Percentiles rank a stretch among this genome's conserved stretches.
These are phyloP conservation scores for Penicillium verrucosum DNA, from an alignment of 2,329 filamentous ascomycete genomes.

Conservation along the genomic window DNA sequence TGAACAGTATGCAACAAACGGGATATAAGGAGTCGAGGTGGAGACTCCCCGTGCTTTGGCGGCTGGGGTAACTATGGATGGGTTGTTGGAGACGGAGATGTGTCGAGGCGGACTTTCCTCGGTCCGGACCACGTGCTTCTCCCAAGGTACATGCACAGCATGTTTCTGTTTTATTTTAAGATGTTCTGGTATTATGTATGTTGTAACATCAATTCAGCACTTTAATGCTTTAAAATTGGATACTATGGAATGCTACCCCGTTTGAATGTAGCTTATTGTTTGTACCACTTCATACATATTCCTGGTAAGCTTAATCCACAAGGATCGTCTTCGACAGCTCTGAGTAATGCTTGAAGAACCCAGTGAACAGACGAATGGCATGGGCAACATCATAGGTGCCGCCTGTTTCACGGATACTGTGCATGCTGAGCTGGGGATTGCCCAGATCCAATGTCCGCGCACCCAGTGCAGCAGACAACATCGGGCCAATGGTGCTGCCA, in stretches of 20 bases:
- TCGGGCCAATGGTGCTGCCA: slow-evolving; percentile 96
- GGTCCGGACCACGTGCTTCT: slow-evolving; percentile 21
- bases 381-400: slow-evolving; percentile 84
- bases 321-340: slow-evolving; percentile 77
- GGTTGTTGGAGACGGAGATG: neutral
- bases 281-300: neutral
- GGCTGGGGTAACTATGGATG: neutral
- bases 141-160: neutral
- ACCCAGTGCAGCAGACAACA: slow-evolving; percentile 82
- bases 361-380: slow-evolving; percentile 78
- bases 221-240: neutral
- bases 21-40: slow-evolving; percentile 2
- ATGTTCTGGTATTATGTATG: neutral
- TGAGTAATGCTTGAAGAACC: slow-evolving; percentile 84
- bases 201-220: neutral
- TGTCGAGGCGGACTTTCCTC: slow-evolving; percentile 16
- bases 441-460: slow-evolving; percentile 87
- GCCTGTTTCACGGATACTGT: slow-evolving; percentile 90
- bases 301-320: slow-evolving; percentile 60
- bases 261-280: neutral
- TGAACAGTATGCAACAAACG: slow-evolving; percentile 24
- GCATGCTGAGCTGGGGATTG: slow-evolving; percentile 94
- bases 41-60: slow-evolving; percentile 9
- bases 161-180: neutral
- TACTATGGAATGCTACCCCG: neutral